Evolutionary conservation across 176 grass and related monocot species (phyloP), one percentile per base, ranked within the genome.

Genomic region (Metroxylon sagu): DNA sequence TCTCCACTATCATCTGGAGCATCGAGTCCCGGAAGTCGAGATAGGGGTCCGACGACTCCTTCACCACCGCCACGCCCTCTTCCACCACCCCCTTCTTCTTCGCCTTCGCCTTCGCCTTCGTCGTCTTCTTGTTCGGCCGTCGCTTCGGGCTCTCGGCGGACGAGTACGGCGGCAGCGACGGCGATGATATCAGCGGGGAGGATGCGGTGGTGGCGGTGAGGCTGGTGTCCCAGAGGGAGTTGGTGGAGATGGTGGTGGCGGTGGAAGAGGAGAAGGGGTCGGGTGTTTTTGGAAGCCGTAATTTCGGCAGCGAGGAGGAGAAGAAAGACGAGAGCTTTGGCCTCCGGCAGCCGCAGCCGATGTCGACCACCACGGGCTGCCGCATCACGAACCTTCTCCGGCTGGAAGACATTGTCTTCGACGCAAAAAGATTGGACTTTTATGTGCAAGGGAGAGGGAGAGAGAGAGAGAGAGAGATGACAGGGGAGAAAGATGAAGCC

Each of bases 1-100:
- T 88, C 87, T 97, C 87, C 19, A 92, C 68, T 52, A 92, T 85
- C 87, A 97, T 97, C 73, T 88, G 93, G 57, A 80, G 59, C 93
- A 97, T 97, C 53, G 87, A 91, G 39, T 97, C 93, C 6, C 78
- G 65, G 84, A 97, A 97, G 65, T 91, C 93, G 0, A 74, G 50
- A 28, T 83, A 86, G 6, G 87, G 93, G 62, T 97, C 87, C 43
- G 78, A 82, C 48, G 93, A 91, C 76, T 97, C 87, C 73, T 97
- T 97, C 83, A 91, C 93, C 76, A 97, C 93, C 50, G 87, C 87
- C 76, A 97, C 84, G 53, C 93, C 85, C 8, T 85, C 68, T 25
- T 25, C 68, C 0, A 5, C 79, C 29, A 25, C 69, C 55, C 25
- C 56, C 25, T 15, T 55, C 21, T 1, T 56, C 60, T 2, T n/a